These are phyloP conservation scores for Russula emetica DNA, from an alignment of 768 basidiomycete genomes.

Conservation along the genomic window DNA sequence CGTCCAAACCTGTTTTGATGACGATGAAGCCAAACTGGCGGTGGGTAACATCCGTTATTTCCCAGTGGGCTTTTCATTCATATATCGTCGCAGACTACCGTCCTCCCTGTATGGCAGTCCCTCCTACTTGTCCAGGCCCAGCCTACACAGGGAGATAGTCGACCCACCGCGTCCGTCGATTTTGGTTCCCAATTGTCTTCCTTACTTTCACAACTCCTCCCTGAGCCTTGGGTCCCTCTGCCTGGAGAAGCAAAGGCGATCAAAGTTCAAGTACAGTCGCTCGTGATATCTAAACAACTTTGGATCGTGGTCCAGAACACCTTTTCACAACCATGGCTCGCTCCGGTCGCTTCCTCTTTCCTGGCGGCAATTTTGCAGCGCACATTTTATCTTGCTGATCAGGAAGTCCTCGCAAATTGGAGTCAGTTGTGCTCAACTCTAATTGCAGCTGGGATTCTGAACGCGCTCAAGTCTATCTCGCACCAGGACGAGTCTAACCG, in stretches of 20 bases:
- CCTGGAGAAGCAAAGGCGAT: constrained; percentile 13
- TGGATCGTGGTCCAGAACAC: constrained; percentile 10
- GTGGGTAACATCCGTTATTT: background rate
- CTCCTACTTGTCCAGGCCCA: constrained; percentile 10
- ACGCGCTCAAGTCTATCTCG: constrained; percentile 7
- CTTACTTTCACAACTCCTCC: constrained; percentile 7
- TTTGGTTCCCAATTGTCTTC: constrained; percentile 2
- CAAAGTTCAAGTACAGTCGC: constrained; percentile 6
- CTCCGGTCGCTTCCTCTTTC: constrained; percentile 12
- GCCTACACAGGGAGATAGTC: background rate
- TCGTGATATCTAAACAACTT: constrained; percentile 14
- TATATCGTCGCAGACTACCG: background rate
- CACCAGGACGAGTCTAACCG: constrained; percentile 5
- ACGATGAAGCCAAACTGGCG: background rate
- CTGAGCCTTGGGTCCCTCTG: background rate
- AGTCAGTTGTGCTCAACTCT: constrained; percentile 17
- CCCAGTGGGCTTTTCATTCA: background rate
- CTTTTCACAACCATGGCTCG: constrained; percentile 11
- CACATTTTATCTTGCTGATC: constrained; percentile 11
- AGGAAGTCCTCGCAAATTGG: constrained; percentile 12
- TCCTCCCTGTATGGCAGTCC: constrained; percentile 11
- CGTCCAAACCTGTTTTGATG: constrained; percentile 3
- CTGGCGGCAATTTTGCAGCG: constrained; percentile 11
- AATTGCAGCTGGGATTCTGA: constrained; percentile 14
- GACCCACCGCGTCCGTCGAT: background rate